Base-by-base conservation (phyloP, 305 asterid species). In the Fraxinus albicans region DNA sequence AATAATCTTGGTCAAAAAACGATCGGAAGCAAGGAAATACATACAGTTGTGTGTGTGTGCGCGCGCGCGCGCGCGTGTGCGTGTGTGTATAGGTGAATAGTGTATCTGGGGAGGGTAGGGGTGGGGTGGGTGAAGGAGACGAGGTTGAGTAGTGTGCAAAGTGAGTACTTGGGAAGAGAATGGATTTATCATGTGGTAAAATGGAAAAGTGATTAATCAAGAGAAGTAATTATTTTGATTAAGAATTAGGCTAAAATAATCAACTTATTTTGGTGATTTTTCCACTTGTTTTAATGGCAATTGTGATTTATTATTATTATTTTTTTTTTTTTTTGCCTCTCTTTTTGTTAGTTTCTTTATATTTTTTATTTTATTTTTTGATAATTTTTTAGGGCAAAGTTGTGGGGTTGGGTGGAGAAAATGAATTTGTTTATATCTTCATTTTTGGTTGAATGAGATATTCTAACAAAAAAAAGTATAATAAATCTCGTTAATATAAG, bases 1-100 rank as follows among this genome's bases (percentile, higher is more conserved):
- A 55, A 55, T 67, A 80, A 81, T 81, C 85, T 83, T 29, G 75
- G 72, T 67, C 74, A 79, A 55, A 73, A 10, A 77, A 36, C 84
- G 80, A 79, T 79, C 83, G 50, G 77, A 75, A 77, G 87, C 31
- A 86, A 63, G 35, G 73, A 67, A 27, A 47, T 13, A 55, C 67
- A 65, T 3, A 25, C 73, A 65, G 7, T 27, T 2, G 6, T 23
- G 3, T 65, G 2, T 25, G 34, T 21, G 23, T n/a, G n/a, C n/a
- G n/a, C n/a, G n/a, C n/a, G n/a, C n/a, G n/a, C n/a, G n/a, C n/a
- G n/a, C n/a, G n/a, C n/a, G 2, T 25, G 34, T 21, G 23, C n/a
- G 13, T 65, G 1, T 25, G 10, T 25, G 84, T 69, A 65, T 33
- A 76, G 82, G 73, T 70, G 80, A 81, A 76, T 76, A 76, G 84